Evolutionary conservation across 2,329 filamentous ascomycete genomes (phyloP), one percentile per base, ranked within the genome.

Genomic region (Pyrenochaeta sp.): DNA sequence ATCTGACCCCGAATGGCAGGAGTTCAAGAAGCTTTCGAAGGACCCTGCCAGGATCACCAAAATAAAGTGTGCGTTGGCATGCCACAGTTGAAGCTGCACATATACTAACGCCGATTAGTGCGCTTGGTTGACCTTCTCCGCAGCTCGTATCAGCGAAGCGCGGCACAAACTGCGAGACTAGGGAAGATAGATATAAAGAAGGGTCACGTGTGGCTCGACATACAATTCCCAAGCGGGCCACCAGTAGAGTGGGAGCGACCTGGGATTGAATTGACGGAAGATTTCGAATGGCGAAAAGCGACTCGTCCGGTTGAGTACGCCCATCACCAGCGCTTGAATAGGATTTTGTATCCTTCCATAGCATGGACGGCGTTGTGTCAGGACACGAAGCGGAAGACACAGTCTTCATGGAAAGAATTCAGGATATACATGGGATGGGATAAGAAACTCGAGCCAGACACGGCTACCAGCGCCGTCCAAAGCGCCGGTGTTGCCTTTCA

Each of bases 1-100:
- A 17, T 74, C 72, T n/a, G 78, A 81, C 67, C 77, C 77, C 3
- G 78, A 81, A 51, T 80, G 77, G 78, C 73, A 79, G 55, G 76
- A 75, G 39, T 81, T 78, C 41, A 61, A 72, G 31, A 74, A 72
- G 36, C 52, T 80, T 11, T 67, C 74, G 6, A 69, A 65, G n/a
- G 74, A 81, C 53, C 63, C 64, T 18, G 35, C 67, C 20, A 64
- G 71, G 41, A 61, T 73, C 13, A 60, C 69, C 26, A 69, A 67
- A 28, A 70, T 78, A 41, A 68, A 72, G 44, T 44, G 69, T 71
- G 53, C 30, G 59, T 36, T 4, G 31, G 13, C 17, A 21, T 15
- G 6, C 20, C 3, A 8, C 27, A 21, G 7, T 14, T 29, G 3
- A 6, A n/a, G 14, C 13, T 7, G 17, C 18, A 15, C 21, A 23